These are phyloP conservation scores for Pinus tabuliformis DNA, from an alignment of 75 land plant genomes.

Conservation along the genomic window DNA sequence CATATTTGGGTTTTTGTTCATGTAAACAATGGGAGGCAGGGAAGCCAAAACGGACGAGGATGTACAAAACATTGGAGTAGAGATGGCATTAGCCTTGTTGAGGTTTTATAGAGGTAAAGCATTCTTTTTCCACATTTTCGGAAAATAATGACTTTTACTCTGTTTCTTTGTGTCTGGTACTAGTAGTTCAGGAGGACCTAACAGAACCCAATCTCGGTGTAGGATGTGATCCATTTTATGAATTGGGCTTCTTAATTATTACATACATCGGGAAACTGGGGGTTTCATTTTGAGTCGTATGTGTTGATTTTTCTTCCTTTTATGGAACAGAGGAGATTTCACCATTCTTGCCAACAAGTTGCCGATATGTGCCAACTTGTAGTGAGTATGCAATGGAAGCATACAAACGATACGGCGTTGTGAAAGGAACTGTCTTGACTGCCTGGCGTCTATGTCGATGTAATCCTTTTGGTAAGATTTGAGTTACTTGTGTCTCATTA, in stretches of 20 bases:
- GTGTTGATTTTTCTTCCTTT: not conserved
- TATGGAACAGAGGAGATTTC: constrained; percentile 75
- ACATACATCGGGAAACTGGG: not conserved
- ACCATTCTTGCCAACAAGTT: constrained; percentile 68
- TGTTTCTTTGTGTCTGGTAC: not conserved
- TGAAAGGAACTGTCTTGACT: constrained; percentile 81
- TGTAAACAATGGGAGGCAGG: constrained; percentile 1
- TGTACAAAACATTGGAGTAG: too few species aligned
- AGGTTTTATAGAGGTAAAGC: too few species aligned
- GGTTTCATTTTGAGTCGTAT: not conserved
- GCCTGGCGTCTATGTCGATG: constrained; percentile 89
- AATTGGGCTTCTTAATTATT: not conserved
- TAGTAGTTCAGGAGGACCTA: not conserved
- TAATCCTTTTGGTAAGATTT: constrained; percentile 78
- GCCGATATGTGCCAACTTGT: constrained; percentile 89
- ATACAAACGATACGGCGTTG: constrained; percentile 83
- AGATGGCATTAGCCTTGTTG: too few species aligned
- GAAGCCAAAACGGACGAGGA: not conserved
- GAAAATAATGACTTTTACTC: not conserved
- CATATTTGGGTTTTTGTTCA: not conserved
- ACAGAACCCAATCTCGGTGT: not conserved
- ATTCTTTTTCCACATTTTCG: not conserved
- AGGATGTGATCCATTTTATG: not conserved
- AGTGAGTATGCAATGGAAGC: constrained; percentile 95
- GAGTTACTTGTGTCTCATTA: not conserved